Conservation (phyloP, 1,139 yeast genomes). For the Pichiaceae sp. region DNA sequence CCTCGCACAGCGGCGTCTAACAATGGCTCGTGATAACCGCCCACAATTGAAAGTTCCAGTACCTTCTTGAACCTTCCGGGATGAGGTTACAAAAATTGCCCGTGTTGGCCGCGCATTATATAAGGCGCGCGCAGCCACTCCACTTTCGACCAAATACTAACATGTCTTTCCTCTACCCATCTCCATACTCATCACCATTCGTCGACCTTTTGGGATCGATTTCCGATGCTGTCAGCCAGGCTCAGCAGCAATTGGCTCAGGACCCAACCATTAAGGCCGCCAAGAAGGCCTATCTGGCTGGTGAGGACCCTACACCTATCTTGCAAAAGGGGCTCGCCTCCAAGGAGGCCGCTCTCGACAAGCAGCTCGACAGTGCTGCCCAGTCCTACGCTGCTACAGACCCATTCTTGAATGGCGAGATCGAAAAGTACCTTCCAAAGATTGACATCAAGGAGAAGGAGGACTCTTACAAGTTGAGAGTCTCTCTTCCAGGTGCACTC, state of each 20-base stretch:
- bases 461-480: conserved; percentile 28
- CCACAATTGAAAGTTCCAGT: no score
- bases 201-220: conserved; percentile 32
- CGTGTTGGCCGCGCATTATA: no score
- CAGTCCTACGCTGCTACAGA: conserved; percentile 2
- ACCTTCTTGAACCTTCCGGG: no score
- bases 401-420: conserved; percentile 10
- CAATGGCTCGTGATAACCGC: no score
- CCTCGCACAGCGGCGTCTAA: no score
- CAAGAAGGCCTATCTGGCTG: neutral
- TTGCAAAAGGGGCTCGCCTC: conserved; percentile 5
- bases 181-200: conserved; percentile 28
- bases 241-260: conserved; percentile 24
- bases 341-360: conserved; percentile 6
- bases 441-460: conserved; percentile 33
- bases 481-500: conserved; percentile 33
- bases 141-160: no score
- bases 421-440: conserved; percentile 26
- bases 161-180: conserved; percentile 4
- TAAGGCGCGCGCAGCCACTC: no score
- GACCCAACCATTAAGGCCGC: conserved; percentile 11
- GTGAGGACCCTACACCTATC: conserved; percentile 3
- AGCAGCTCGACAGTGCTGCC: neutral
- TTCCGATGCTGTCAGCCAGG: conserved; percentile 30
- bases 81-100: no score